Evolutionary conservation across 495 filamentous ascomycete species (phyloP), one percentile per base, ranked within the genome.

Genomic region (Stereocaulon alpinum): DNA sequence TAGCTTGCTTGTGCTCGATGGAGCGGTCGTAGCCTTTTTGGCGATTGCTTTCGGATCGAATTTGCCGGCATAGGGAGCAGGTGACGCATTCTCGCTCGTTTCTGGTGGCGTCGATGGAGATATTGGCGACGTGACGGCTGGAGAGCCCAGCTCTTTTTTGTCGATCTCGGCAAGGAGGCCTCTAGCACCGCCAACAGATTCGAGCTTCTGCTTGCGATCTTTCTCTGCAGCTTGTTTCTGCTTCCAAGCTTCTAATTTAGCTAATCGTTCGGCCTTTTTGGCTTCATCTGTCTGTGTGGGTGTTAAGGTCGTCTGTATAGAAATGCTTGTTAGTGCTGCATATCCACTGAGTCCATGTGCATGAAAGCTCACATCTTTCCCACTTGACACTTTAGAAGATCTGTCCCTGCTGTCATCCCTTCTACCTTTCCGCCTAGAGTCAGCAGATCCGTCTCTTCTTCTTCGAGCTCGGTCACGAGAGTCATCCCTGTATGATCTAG

Each of bases 201-300:
- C 74, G n/a, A 82, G 74, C 64, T 84, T 85, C 68, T 88, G 84
- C 65, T 89, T 90, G 50, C 79, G 79, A 66, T 87, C 87, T 63
- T 87, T 85, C 65, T 90, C 82, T 41, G 87, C 89, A 18, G 81
- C 81, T 62, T 89, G 86, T 65, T 94, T 93, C 69, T 87, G 84
- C 70, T 94, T 95, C 90, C 91, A 95, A 62, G 89, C 88, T 70
- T 91, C 87, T 37, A 95, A 69, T 61, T 90, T 92, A 32, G 90
- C 88, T 40, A 91, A 77, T 53, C 87, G 76, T 68, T 94, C 88
- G 48, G 84, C 87, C 67, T 90, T 88, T 68, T 93, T 92, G 43
- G 93, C 86, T 56, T 87, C 86, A 61, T 91, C 89, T 18, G 86
- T 82, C 65, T 81, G 82, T 34, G 76, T 72, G 57, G 85, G 75